Evolutionary conservation across 1,284 basidiomycete genomes (phyloP), one percentile per base, ranked within the genome.

Genomic region (Microbotryum violaceum): DNA sequence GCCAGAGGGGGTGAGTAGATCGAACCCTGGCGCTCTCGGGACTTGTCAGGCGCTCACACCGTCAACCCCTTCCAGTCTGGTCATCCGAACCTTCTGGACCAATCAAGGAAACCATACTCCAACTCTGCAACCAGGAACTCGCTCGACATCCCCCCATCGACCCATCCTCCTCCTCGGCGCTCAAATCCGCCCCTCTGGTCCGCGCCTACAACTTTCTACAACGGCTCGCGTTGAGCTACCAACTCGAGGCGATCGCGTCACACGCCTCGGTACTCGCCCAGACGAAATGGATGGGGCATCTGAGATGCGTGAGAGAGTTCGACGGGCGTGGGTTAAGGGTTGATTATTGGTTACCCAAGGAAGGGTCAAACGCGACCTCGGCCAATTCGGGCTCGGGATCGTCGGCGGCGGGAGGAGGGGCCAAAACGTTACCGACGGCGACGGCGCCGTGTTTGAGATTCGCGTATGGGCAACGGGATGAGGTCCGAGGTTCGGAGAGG

Each of bases 51-150:
- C 37, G 16, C 37, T 42, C 37, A 42, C 37, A 42, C 16, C 9
- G 16, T 18, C 37, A 42, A 16, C 37, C 4, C 4, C 27, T 6
- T 18, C 9, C 60, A 73, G 72, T 61, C 14, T 73, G 70, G 62
- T 65, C 70, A 2, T 25, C 56, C 16, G 60, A 60, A 1, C 73
- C 74, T 9, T 57, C 63, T 6, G 69, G 68, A n/a, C 61, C 67
- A 45, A 63, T 73, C 48, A 68, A 72, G 49, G 71, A 74, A 31
- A 72, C 74, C 56, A 71, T 75, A 31, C 37, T 72, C 29, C 61
- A 68, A 23, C 54, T 70, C 14, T 65, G 70, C 66, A 87, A 85
- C 70, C 80, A 79, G 46, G 82, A 85, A 69, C 84, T 91, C 50
- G 80, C 82, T 5, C 58, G 67, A 14, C 57, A 75, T 59, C 83